Conservation (phyloP, 1,139 yeast species). For the Casaregolazyma suthepensis region DNA sequence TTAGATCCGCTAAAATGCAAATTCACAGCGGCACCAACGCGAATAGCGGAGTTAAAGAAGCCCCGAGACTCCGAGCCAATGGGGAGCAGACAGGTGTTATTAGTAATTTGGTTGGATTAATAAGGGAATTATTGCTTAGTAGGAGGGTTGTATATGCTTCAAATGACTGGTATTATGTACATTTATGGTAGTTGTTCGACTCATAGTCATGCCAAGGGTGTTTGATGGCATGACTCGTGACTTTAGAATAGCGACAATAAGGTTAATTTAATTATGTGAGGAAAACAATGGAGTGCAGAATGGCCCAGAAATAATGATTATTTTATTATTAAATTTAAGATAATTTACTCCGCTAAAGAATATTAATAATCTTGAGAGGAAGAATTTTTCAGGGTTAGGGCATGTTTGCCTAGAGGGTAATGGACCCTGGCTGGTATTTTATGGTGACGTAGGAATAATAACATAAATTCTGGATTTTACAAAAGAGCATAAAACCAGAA, state of each 20-base stretch:
- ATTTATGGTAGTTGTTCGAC: background rate
- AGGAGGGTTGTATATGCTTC: too few species aligned
- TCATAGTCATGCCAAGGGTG: background rate
- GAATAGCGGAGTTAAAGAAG: background rate
- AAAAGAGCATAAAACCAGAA: too few species aligned
- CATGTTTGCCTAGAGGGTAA: background rate
- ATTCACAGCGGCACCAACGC: background rate
- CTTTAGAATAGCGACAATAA: background rate
- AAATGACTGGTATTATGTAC: too few species aligned
- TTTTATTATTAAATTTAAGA: too few species aligned
- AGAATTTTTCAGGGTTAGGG: constrained; percentile 10
- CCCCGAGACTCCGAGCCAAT: background rate
- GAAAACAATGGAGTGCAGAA: background rate
- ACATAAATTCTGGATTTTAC: too few species aligned
- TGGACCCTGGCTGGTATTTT: background rate
- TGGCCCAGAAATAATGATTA: background rate
- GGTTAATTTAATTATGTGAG: background rate
- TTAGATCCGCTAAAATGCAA: background rate
- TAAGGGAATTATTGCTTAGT: too few species aligned
- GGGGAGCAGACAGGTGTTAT: too few species aligned
- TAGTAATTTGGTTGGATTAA: too few species aligned
- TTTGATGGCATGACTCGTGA: background rate
- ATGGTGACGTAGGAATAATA: too few species aligned
- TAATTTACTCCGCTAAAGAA: too few species aligned
- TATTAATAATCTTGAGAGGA: background rate